phyloP scores from a whole-genome alignment of 495 filamentous ascomycete genomes.

The Geoglossum glabrum region DNA sequence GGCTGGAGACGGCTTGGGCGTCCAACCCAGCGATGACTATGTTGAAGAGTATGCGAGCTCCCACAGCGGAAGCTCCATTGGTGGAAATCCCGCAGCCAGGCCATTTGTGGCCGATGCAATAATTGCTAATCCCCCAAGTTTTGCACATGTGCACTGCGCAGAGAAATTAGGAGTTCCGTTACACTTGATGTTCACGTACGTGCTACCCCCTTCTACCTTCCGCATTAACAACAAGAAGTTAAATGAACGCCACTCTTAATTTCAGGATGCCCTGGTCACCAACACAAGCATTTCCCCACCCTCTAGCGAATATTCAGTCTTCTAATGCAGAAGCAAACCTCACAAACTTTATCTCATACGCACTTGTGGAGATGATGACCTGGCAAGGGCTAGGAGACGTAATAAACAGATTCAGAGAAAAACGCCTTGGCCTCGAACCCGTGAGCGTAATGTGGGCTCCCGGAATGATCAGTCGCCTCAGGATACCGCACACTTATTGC shows the following conservation, averaged over 20 bases:
- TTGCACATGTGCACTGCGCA: constrained; percentile 66
- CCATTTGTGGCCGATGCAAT: constrained; percentile 67
- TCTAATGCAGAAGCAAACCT: constrained; percentile 30
- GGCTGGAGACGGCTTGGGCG: constrained; percentile 36
- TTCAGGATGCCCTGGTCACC: constrained; percentile 39
- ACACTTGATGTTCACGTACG: constrained; percentile 65
- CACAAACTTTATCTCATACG: constrained; percentile 57
- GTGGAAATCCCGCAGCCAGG: constrained; percentile 16
- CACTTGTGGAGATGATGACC: constrained; percentile 19
- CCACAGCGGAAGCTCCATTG: constrained; percentile 18
- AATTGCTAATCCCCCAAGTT: constrained; percentile 69
- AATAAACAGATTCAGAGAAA: constrained; percentile 48
- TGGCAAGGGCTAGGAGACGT: constrained; percentile 46
- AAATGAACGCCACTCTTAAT: neutral
- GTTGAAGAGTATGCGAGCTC: constrained; percentile 16
- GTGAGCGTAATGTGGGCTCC: constrained; percentile 48
- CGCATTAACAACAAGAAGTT: neutral
- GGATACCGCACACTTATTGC: constrained; percentile 60
- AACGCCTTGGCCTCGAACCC: constrained; percentile 44
- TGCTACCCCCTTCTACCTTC: constrained; percentile 1
- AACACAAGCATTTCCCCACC: constrained; percentile 32
- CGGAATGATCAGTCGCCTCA: constrained; percentile 36
- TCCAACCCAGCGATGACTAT: constrained; percentile 24
- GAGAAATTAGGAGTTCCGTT: constrained; percentile 60
- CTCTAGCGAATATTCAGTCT: constrained; percentile 32